phyloP scores from a whole-genome alignment of 768 basidiomycete species.

The Mycena venus region DNA sequence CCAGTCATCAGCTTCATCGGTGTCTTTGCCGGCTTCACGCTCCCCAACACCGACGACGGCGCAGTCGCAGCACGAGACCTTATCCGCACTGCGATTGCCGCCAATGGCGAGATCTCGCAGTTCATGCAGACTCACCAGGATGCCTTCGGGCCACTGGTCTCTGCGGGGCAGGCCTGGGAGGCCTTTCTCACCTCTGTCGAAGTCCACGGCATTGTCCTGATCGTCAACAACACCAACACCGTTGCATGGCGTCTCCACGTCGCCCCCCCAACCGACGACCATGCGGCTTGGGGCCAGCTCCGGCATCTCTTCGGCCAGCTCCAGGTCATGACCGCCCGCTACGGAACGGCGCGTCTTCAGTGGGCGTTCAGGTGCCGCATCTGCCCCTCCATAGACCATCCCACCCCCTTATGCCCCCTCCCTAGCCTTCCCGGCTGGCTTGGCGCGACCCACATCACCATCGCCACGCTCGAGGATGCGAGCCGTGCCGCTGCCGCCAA shows the following conservation, averaged over 20 bases:
- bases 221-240: too few species aligned
- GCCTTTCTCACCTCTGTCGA: too few species aligned
- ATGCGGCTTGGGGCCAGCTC: background rate
- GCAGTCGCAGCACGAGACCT: background rate
- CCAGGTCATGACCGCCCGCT: background rate
- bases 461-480: background rate
- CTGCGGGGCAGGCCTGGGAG: too few species aligned
- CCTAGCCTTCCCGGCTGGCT: background rate
- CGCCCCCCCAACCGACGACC: background rate
- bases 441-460: conserved; percentile 10
- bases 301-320: background rate
- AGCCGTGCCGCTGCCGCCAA: background rate
- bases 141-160: too few species aligned
- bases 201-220: too few species aligned
- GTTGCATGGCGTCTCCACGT: background rate
- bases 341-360: background rate
- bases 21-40: background rate
- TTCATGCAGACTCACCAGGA: too few species aligned
- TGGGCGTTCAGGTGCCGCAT: background rate
- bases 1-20: background rate
- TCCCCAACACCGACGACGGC: background rate
- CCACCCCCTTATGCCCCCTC: conserved; percentile 7
- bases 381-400: conserved; percentile 13
- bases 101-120: too few species aligned
- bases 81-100: background rate